A percentile compares a stretch with the other conserved stretches of the same genome.
phyloP scores from a whole-genome alignment of 2,329 filamentous ascomycete species.

The Aspergillus amoenus region DNA sequence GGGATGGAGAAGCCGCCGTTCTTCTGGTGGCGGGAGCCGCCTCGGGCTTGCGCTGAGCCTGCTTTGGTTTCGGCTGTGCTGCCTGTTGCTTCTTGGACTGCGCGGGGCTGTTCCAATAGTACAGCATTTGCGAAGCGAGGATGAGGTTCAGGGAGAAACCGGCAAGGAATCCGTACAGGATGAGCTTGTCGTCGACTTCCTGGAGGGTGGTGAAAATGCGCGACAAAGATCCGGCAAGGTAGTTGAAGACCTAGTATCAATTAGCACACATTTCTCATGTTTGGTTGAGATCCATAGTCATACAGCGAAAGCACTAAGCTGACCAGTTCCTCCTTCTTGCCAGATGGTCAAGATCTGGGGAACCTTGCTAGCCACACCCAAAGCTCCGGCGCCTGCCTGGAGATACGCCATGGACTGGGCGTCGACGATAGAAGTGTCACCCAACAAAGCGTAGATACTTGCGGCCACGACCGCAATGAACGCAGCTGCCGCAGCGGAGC shows the following conservation, averaged over 20 bases:
- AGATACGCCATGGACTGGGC: slow-evolving; percentile 68
- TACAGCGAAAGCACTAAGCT: slow-evolving; percentile 95
- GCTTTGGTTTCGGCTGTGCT: slow-evolving; percentile 26
- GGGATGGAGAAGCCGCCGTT: slow-evolving; percentile 44
- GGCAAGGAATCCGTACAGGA: slow-evolving; percentile 90
- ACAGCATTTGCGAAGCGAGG: slow-evolving; percentile 85
- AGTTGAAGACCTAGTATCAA: slow-evolving; percentile 83
- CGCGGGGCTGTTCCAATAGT: slow-evolving; percentile 79
- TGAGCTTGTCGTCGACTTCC: slow-evolving; percentile 94
- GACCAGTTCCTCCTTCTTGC: slow-evolving; percentile 82
- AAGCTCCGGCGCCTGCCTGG: slow-evolving; percentile 77
- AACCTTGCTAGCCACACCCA: slow-evolving; percentile 86
- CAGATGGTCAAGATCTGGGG: slow-evolving; percentile 90
- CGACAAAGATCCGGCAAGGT: slow-evolving; percentile 85
- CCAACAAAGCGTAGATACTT: slow-evolving; percentile 69
- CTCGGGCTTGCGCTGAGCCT: slow-evolving; percentile 22
- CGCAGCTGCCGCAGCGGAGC: slow-evolving; percentile 65
- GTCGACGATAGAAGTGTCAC: slow-evolving; percentile 60
- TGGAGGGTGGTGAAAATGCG: slow-evolving; percentile 97
- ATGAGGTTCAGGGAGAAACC: slow-evolving; percentile 88
- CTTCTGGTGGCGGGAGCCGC: slow-evolving; percentile 35
- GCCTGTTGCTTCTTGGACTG: slow-evolving; percentile 35
- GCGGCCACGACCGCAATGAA: slow-evolving; percentile 77
- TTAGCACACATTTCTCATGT: neutral
- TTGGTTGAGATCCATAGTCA: slow-evolving; percentile 31